A percentile compares a stretch with the other conserved stretches of the same genome.
Conservation (phyloP, 2,329 filamentous ascomycete species). For the Geosmithia putterillii region DNA sequence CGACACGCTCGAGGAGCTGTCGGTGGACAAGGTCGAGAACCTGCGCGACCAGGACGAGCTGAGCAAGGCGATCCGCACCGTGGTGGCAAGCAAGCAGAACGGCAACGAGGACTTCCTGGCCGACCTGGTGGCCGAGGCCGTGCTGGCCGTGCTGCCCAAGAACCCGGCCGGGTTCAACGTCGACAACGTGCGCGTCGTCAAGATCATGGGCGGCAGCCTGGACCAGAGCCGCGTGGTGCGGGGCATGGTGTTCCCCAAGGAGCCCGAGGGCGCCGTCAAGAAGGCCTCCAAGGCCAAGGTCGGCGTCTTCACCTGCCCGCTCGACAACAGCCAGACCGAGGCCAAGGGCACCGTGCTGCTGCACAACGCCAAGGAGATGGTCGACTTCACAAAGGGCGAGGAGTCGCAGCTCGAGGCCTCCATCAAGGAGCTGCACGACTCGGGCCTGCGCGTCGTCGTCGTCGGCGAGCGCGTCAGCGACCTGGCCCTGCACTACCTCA, state of each 20-base stretch:
- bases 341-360: constrained; percentile 96
- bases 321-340: constrained; percentile 93
- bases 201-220: constrained; percentile 96
- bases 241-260: constrained; percentile 96
- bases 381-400: constrained; percentile 96
- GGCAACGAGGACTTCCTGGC: constrained; percentile 85
- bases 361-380: constrained; percentile 97
- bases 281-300: constrained; percentile 91
- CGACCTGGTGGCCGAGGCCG: constrained; percentile 72
- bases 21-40: constrained; percentile 82
- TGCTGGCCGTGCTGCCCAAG: constrained; percentile 84
- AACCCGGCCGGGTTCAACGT: constrained; percentile 96
- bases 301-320: constrained; percentile 88
- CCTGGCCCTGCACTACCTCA: constrained; percentile 92
- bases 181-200: constrained; percentile 96
- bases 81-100: constrained; percentile 92
- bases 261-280: constrained; percentile 86
- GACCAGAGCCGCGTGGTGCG: constrained; percentile 90
- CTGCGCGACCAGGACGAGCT: constrained; percentile 71
- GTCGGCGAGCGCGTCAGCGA: constrained; percentile 92
- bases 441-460: constrained; percentile 80
- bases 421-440: constrained; percentile 94
- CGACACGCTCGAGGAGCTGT: constrained; percentile 73
- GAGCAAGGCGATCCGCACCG: constrained; percentile 88
- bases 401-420: constrained; percentile 80